phyloP scores from a whole-genome alignment of 306 rosid genomes.

The Boehmeria nivea region DNA sequence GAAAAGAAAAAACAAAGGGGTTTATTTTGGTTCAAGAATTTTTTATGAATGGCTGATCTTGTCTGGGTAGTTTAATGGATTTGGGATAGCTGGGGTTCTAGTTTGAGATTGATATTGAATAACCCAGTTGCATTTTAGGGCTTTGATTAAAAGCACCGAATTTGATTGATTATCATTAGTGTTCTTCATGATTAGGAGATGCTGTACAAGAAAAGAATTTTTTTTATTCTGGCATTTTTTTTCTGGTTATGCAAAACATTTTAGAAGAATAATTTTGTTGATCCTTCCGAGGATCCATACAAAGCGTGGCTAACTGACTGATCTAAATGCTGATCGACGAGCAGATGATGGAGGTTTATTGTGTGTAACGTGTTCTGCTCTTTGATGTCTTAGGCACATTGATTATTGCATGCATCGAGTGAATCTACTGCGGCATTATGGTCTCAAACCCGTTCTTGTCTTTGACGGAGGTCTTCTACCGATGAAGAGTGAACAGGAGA shows the following conservation, averaged over 20 bases:
- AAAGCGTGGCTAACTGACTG: not conserved
- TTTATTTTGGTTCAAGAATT: not conserved
- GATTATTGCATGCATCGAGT: conserved; percentile 94
- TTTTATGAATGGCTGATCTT: conserved; percentile 2
- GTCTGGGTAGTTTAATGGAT: not conserved
- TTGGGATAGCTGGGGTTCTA: too few species aligned
- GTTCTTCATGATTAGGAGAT: too few species aligned
- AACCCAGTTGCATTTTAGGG: too few species aligned
- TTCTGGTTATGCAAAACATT: too few species aligned
- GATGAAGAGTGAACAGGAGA: conserved; percentile 90
- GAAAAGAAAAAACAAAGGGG: not conserved
- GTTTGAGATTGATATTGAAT: too few species aligned
- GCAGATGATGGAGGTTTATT: not conserved
- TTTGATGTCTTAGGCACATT: conserved; percentile 52
- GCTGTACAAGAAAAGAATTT: too few species aligned
- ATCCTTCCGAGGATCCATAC: too few species aligned
- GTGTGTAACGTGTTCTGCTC: not conserved
- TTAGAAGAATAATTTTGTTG: too few species aligned
- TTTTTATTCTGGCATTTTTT: too few species aligned
- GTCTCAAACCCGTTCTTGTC: conserved; percentile 81
- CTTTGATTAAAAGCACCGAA: too few species aligned
- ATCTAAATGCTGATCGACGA: not conserved
- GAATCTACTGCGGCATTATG: conserved; percentile 66
- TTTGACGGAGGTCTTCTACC: conserved; percentile 95
- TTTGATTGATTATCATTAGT: too few species aligned